Evolutionary conservation across 257 asterid species (phyloP), one percentile per base, ranked within the genome.

Genomic region (Ilex asprella): DNA sequence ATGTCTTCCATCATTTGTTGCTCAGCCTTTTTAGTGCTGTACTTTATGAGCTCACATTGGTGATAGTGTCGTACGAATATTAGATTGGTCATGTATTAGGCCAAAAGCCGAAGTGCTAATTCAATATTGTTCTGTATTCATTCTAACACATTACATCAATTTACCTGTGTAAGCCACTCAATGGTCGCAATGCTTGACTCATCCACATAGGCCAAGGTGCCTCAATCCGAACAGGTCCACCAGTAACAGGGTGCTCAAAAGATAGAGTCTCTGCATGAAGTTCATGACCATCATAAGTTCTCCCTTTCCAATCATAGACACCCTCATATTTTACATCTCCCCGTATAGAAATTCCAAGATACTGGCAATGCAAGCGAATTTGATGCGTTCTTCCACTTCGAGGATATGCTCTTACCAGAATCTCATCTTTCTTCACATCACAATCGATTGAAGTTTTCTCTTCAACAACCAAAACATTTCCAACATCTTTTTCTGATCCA

Each of bases 261-360:
- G 83, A 80, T 81, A 92, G 76, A 69, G 86, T 89, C 67, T 92
- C 97, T 0, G 99, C 99, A 78, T 89, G 99, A 70, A 92, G 95
- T 65, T 86, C 81, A 73, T 92, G 97, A 3, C 94, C 91, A 68
- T 83, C 86, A 16, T 79, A 86, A 43, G 12, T 64, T 67, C 16
- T 67, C 14, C 82, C 95, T 32, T 85, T 72, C 91, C 94, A 92
- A 69, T 92, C 97, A 77, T 75, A 76, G 10, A 83, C 91, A 68
- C 99, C 99, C 55, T 85, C 97, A 62, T 89, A 89, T 71, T 89
- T 86, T 55, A 92, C 95, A 68, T 92, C 98, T 39, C 97, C 93
- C 67, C 85, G 78, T 32, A 92, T 78, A 43, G 98, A 86, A 61
- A 92, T 81, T 43, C 95, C 98, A 55, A 86, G 95, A 72, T 81